A percentile compares a stretch with the other conserved stretches of the same genome.
Evolutionary conservation across 805 yeast species (phyloP).

Genomic region (Saccharomycopsis fibuligera): DNA sequence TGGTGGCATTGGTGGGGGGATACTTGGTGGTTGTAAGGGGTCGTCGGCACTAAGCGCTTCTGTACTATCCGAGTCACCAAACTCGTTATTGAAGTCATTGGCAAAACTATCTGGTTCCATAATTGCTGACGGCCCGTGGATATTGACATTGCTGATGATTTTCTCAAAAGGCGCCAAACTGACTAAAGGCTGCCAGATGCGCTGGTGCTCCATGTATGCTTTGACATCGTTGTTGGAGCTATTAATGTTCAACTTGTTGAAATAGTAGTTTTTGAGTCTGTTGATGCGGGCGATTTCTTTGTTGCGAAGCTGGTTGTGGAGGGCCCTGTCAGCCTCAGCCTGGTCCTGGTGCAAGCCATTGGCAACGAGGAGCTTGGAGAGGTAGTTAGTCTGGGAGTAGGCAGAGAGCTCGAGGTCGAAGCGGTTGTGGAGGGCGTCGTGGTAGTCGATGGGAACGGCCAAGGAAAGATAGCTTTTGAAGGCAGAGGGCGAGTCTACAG

Average conservation of each 20-base stretch:
- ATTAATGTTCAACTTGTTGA: slow-evolving; percentile 2
- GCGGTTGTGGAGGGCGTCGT: background rate
- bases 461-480: background rate
- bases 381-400: background rate
- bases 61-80: background rate
- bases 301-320: background rate
- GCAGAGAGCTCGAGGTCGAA: background rate
- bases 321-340: background rate
- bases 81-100: background rate
- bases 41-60: too few species aligned
- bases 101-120: background rate
- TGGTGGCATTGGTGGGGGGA: background rate
- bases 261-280: background rate
- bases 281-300: background rate
- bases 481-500: too few species aligned
- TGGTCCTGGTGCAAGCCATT: background rate
- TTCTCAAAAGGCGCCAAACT: background rate
- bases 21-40: background rate
- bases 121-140: too few species aligned
- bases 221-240: background rate
- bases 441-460: background rate
- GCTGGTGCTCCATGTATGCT: background rate
- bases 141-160: too few species aligned
- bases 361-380: background rate
- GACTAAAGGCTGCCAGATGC: slow-evolving; percentile 2